Evolutionary conservation across 148 eudicot genomes (phyloP).

Genomic region (Persicaria tinctoria): DNA sequence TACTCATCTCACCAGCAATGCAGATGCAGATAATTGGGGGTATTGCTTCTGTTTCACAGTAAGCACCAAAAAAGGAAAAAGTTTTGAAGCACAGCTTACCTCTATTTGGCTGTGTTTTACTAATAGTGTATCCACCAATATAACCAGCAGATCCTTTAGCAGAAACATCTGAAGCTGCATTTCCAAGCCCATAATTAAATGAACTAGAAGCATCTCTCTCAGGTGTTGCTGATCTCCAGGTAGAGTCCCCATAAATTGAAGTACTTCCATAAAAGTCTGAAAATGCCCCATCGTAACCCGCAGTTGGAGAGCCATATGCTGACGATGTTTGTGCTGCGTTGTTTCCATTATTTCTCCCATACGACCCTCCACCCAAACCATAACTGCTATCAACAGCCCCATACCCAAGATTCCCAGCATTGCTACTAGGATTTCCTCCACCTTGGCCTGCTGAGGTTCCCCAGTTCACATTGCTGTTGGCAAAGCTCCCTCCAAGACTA

Average conservation of each 20-base stretch:
- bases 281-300: conserved; percentile 51
- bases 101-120: conserved; percentile 50
- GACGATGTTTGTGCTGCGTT: conserved; percentile 41
- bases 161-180: conserved; percentile 38
- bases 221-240: conserved; percentile 56
- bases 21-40: neutral
- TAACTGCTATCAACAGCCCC: conserved; percentile 27
- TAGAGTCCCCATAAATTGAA: conserved; percentile 46
- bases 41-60: neutral
- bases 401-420: conserved; percentile 8
- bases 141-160: conserved; percentile 44
- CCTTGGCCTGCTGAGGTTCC: conserved; percentile 30
- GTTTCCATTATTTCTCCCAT: conserved; percentile 41
- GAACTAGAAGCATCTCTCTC: conserved; percentile 55
- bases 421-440: conserved; percentile 13
- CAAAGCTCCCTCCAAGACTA: conserved; percentile 7
- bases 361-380: conserved; percentile 40
- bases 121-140: conserved; percentile 53
- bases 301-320: conserved; percentile 37
- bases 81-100: conserved; percentile 27
- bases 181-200: conserved; percentile 57
- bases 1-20: neutral
- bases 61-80: neutral
- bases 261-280: conserved; percentile 55
- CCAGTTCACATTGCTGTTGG: conserved; percentile 2